phyloP scores from a whole-genome alignment of 2,329 filamentous ascomycete genomes.

The Fusarium begoniae region DNA sequence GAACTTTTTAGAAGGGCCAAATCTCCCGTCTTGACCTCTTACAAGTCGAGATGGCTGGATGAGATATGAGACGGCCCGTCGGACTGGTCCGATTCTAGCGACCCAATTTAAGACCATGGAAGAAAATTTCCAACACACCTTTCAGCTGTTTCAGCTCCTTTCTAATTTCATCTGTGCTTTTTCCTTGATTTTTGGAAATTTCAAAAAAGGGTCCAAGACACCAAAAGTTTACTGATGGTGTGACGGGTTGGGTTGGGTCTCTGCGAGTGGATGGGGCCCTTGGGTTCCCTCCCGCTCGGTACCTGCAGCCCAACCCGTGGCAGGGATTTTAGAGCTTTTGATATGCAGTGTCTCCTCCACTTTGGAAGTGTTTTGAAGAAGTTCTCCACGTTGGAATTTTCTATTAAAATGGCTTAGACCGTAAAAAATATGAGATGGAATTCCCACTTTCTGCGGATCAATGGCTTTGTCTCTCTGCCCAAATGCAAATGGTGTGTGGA shows the following conservation, averaged over 20 bases:
- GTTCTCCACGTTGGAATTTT: constrained; percentile 12
- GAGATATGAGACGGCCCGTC: constrained; percentile 15
- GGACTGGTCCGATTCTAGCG: constrained; percentile 22
- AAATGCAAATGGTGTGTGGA: constrained; percentile 20
- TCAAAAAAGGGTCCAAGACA: constrained; percentile 24
- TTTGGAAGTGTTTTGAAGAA: constrained; percentile 1
- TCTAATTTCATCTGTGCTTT: not conserved
- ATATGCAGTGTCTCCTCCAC: constrained; percentile 23
- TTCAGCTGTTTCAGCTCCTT: constrained; percentile 6
- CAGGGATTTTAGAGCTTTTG: constrained; percentile 22
- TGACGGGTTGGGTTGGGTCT: constrained; percentile 32
- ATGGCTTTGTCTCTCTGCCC: not conserved
- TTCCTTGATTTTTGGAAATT: constrained; percentile 19
- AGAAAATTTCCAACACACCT: not conserved
- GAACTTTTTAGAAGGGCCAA: constrained; percentile 25
- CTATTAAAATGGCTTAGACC: constrained; percentile 8
- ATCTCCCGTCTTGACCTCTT: constrained; percentile 24
- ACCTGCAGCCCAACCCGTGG: constrained; percentile 38
- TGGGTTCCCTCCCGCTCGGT: constrained; percentile 37
- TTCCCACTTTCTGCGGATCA: constrained; percentile 20
- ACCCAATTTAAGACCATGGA: constrained; percentile 22
- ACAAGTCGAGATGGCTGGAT: constrained; percentile 18
- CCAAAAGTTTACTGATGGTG: constrained; percentile 15
- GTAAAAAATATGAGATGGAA: constrained; percentile 4
- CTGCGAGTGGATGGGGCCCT: constrained; percentile 18